Evolutionary conservation across 768 basidiomycete genomes (phyloP), one percentile per base, ranked within the genome.

Genomic region (Amyloporia xantha): DNA sequence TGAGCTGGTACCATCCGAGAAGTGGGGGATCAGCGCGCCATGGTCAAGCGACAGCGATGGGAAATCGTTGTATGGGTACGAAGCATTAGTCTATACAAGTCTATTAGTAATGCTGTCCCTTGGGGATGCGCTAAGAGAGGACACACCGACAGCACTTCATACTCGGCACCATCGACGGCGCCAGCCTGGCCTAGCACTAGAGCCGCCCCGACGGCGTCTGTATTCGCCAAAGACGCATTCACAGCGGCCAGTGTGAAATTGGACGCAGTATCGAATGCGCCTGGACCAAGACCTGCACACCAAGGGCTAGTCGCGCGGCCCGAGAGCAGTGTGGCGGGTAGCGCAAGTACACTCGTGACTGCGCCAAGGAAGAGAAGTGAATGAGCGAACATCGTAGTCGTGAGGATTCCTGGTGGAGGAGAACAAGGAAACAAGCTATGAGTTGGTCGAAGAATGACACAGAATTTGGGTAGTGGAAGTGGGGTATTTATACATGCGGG

Each of bases 161-260:
- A 68, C 17, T 56, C 54, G 17, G 67, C 62, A 23, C 75, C 76
- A 2, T 59, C 47, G 24, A 49, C 54, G 9, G 59, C 56, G 25
- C 59, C 59, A 4, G 51, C 58, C 62, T 69, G 30, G 65, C 67
- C 50, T 68, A 74, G 64, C 21, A 77, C 76, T 36, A 78, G 57
- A 9, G 76, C 74, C 2, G 60, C 70, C 0, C 76, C 76, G 1
- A 73, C 77, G 20, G 51, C 47, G 57, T 77, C 75, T 2, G 66
- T 54, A 51, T 77, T 76, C 3, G 68, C 61, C 6, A 61, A 54
- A 1, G 72, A 69, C 12, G 62, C 56, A 56, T 77, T 76, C 48
- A 60, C 58, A 4, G 76, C 77, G 27, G 71, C 64, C 30, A 79
- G 66, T 5, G 71, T 76, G 61, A 78, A 75, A 54, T 71, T 70